These are phyloP conservation scores for Phytophthora kernoviae DNA, from an alignment of 352 stramenopile genomes.

Conservation along the genomic window DNA sequence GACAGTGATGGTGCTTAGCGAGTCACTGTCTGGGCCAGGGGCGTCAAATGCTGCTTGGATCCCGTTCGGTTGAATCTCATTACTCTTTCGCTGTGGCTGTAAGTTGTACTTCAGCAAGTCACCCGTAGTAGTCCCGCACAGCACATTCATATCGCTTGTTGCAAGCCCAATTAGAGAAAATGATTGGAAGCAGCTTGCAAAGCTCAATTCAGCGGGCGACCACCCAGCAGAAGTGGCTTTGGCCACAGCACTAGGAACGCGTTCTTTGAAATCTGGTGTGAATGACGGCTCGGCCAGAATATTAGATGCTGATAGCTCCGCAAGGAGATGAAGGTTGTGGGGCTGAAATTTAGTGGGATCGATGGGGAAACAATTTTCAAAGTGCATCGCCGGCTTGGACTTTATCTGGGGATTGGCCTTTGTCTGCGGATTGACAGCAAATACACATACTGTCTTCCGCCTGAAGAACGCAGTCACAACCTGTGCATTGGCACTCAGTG, in stretches of 20 bases:
- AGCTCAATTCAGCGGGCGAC: conserved; percentile 22
- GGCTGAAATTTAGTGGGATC: conserved; percentile 46
- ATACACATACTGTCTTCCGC: conserved; percentile 14
- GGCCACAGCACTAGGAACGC: conserved; percentile 13
- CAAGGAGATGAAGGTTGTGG: conserved; percentile 28
- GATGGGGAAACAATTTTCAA: conserved; percentile 39
- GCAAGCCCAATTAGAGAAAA: conserved; percentile 19
- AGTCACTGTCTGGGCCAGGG: conserved; percentile 5
- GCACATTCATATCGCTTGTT: conserved; percentile 10
- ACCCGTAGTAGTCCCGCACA: conserved; percentile 37
- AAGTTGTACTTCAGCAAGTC: conserved; percentile 47
- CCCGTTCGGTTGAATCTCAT: background rate
- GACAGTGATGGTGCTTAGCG: conserved; percentile 12
- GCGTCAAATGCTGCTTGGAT: conserved; percentile 43
- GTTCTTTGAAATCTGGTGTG: conserved; percentile 23
- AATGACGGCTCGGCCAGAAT: conserved; percentile 27
- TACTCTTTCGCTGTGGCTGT: background rate
- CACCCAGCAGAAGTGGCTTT: conserved; percentile 14
- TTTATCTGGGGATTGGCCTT: conserved; percentile 9
- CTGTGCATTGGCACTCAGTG: conserved; percentile 35
- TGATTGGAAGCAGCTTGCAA: conserved; percentile 30
- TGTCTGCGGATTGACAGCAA: conserved; percentile 7
- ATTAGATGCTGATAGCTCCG: conserved; percentile 21
- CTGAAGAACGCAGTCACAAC: conserved; percentile 33
- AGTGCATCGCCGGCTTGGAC: conserved; percentile 23